Evolutionary conservation across 441 rosid species (phyloP).

Genomic region (Eutrema salsugineum): DNA sequence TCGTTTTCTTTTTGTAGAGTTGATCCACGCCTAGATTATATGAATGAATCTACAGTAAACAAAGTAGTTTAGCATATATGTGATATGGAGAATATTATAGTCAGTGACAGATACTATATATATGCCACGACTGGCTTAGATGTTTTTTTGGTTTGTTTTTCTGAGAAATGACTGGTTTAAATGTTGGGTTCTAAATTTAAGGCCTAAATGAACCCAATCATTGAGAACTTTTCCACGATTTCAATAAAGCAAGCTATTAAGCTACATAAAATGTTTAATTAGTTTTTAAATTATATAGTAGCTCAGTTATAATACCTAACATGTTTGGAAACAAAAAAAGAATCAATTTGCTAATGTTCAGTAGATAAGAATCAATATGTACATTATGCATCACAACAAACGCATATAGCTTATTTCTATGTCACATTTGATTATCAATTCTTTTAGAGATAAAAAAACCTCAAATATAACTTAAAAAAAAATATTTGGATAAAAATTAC

Average conservation of each 20-base stretch:
- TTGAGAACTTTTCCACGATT: slow-evolving; percentile 11
- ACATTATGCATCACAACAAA: background rate
- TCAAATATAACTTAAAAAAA: too few relatives aligned
- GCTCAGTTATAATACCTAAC: background rate
- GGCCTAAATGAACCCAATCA: slow-evolving; percentile 17
- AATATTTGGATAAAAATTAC: too few relatives aligned
- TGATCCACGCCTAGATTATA: slow-evolving; percentile 20
- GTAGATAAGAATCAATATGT: slow-evolving; percentile 2
- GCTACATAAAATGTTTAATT: background rate
- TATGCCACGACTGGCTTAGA: background rate
- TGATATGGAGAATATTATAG: slow-evolving; percentile 2
- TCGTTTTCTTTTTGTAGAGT: background rate
- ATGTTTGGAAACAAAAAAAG: background rate
- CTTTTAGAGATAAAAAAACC: background rate
- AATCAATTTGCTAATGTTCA: background rate
- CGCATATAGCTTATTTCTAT: background rate
- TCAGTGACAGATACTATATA: background rate
- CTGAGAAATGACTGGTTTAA: background rate
- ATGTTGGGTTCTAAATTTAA: background rate
- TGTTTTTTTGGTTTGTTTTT: too few relatives aligned
- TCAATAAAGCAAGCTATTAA: background rate
- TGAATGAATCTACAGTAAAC: slow-evolving; percentile 14
- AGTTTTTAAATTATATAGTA: background rate
- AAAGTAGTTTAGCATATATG: background rate
- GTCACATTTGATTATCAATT: too few relatives aligned